Evolutionary conservation across 2,329 filamentous ascomycete species (phyloP).

Genomic region (Fusarium tricinctum): DNA sequence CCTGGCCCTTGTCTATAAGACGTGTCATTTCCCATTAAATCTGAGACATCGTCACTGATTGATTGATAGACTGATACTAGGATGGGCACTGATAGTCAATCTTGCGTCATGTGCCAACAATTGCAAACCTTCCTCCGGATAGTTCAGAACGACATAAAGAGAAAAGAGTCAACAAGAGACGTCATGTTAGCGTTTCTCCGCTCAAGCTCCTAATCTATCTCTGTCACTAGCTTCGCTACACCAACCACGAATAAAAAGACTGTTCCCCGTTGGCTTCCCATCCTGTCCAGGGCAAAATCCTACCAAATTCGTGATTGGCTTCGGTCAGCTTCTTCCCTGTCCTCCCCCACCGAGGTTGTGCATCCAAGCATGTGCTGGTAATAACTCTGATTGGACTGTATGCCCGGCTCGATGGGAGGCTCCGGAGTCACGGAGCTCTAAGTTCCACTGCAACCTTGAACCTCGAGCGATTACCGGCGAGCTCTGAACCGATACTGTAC

Average conservation of each 20-base stretch:
- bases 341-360: slow-evolving; percentile 40
- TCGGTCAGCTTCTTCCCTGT: slow-evolving; percentile 32
- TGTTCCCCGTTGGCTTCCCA: slow-evolving; percentile 26
- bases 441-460: slow-evolving; percentile 35
- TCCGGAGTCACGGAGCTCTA: slow-evolving; percentile 49
- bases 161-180: slow-evolving; percentile 43
- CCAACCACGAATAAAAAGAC: slow-evolving; percentile 30
- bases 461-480: slow-evolving; percentile 35
- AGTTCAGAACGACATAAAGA: slow-evolving; percentile 14
- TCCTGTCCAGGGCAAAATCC: slow-evolving; percentile 32
- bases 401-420: slow-evolving; percentile 45
- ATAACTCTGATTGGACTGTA: slow-evolving; percentile 52
- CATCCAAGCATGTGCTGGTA: slow-evolving; percentile 43
- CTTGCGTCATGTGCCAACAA: slow-evolving; percentile 26
- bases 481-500: slow-evolving; percentile 20
- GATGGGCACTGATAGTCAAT: slow-evolving; percentile 38
- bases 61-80: slow-evolving; percentile 30
- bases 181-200: slow-evolving; percentile 34
- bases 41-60: slow-evolving; percentile 39
- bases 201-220: slow-evolving; percentile 33
- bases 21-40: slow-evolving; percentile 43
- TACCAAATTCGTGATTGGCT: slow-evolving; percentile 34
- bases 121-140: slow-evolving; percentile 21
- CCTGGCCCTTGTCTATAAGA: slow-evolving; percentile 35
- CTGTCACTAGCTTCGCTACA: slow-evolving; percentile 27